A percentile compares a stretch with the other conserved stretches of the same genome.
These are phyloP conservation scores for Galeopsis tetrahit DNA, from an alignment of 257 asterid genomes.

Conservation along the genomic window DNA sequence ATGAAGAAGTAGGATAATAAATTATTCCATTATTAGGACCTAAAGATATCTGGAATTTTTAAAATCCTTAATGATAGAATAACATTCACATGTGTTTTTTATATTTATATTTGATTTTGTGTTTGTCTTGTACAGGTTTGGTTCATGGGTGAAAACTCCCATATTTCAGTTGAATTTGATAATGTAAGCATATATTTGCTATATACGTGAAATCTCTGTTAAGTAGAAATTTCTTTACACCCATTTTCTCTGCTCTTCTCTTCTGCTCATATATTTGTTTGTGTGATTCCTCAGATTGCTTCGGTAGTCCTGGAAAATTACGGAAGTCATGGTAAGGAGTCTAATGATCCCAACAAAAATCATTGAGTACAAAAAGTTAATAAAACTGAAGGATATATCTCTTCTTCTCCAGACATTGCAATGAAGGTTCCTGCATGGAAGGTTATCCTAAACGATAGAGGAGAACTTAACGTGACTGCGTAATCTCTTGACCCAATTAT, in stretches of 20 bases:
- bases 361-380: constrained; percentile 67
- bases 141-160: constrained; percentile 96
- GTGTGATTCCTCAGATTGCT: constrained; percentile 71
- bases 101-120: neutral
- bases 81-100: neutral
- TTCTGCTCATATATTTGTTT: constrained; percentile 13
- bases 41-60: neutral
- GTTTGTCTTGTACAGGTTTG: constrained; percentile 62
- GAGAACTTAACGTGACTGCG: constrained; percentile 72
- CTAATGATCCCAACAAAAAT: constrained; percentile 48
- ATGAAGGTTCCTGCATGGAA: constrained; percentile 79
- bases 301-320: constrained; percentile 93
- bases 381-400: constrained; percentile 62
- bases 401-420: constrained; percentile 52
- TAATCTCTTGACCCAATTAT: constrained; percentile 47
- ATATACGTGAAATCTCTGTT: neutral
- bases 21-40: neutral
- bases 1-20: neutral
- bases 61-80: neutral
- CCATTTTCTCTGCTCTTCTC: neutral
- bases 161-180: constrained; percentile 86
- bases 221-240: neutral
- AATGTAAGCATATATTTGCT: constrained; percentile 59
- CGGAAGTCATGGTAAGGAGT: constrained; percentile 57
- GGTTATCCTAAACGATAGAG: constrained; percentile 68